A percentile compares a stretch with the other conserved stretches of the same genome.
phyloP scores from a whole-genome alignment of 176 grass and related monocot species.

The Canna indica region DNA sequence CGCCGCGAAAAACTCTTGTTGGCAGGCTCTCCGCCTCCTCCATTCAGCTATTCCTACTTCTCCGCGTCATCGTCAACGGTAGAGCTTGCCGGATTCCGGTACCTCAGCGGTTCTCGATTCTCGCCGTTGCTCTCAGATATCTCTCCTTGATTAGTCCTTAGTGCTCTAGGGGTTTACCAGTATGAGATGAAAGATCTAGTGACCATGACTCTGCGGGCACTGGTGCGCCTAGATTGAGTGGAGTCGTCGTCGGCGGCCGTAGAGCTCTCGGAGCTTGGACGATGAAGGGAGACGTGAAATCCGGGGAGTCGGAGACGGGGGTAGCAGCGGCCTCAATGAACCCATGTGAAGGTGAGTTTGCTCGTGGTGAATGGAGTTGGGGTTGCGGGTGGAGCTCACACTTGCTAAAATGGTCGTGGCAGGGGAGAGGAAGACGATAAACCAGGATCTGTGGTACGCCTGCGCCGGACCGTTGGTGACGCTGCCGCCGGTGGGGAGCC shows the following conservation, averaged over 20 bases:
- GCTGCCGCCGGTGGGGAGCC: slow-evolving; percentile 2
- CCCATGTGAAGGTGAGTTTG: slow-evolving; percentile 2
- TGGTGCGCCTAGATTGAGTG: no score
- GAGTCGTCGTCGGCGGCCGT: not conserved
- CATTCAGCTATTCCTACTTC: no score
- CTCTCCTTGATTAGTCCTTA: not conserved
- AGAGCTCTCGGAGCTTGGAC: not conserved
- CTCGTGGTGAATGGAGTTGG: not conserved
- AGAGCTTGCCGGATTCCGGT: no score
- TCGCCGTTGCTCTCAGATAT: not conserved
- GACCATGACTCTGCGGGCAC: no score
- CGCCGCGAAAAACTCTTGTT: no score
- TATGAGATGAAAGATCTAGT: not conserved
- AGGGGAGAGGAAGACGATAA: not conserved
- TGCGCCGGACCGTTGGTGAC: slow-evolving; percentile 4
- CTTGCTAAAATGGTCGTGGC: not conserved
- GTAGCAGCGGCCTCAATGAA: not conserved
- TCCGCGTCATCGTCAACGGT: no score
- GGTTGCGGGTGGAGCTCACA: not conserved
- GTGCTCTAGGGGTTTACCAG: not conserved
- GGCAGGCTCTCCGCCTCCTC: no score
- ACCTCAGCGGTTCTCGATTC: no score
- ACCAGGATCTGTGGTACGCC: slow-evolving; percentile 4
- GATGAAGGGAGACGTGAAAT: not conserved
- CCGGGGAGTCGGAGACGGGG: not conserved